These are phyloP conservation scores for Chaetomium tenue DNA, from an alignment of 495 filamentous ascomycete species.

Conservation along the genomic window DNA sequence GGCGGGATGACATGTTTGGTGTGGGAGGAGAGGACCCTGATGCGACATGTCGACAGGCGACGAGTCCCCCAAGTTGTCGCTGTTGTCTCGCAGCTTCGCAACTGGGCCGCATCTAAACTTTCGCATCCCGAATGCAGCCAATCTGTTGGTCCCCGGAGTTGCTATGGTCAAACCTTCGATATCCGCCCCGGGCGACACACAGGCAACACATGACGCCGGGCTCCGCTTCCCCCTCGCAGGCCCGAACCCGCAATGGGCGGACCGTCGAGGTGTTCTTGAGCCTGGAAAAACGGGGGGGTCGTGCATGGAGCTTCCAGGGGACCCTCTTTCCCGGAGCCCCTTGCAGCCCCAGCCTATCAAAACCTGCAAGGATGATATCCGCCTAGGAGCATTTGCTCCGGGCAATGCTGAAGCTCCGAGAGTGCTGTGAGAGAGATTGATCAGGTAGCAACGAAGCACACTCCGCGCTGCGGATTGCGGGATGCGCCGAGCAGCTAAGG, in stretches of 20 bases:
- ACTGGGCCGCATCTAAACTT: background rate
- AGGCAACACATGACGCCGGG: background rate
- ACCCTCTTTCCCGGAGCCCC: background rate
- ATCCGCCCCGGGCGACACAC: background rate
- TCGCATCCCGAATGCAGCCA: background rate
- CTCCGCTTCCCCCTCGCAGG: background rate
- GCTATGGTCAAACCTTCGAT: background rate
- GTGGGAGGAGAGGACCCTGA: background rate
- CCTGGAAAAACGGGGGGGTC: background rate
- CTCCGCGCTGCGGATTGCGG: slow-evolving; percentile 23
- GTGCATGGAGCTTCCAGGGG: background rate
- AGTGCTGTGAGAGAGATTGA: slow-evolving; percentile 28
- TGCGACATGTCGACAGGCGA: background rate
- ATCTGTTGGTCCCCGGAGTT: background rate
- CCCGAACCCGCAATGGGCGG: background rate
- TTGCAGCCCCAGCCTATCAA: slow-evolving; percentile 30
- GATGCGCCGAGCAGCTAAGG: slow-evolving; percentile 30
- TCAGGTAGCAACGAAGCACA: slow-evolving; percentile 32
- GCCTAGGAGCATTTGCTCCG: background rate
- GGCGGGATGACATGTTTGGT: background rate
- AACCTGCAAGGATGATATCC: slow-evolving; percentile 15
- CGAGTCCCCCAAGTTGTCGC: background rate
- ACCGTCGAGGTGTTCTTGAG: background rate
- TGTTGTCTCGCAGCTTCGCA: background rate
- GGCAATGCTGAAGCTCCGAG: background rate